Evolutionary conservation across 139 green algal species (phyloP), one percentile per base, ranked within the genome.

Genomic region (Auxenochlorella protothecoides): DNA sequence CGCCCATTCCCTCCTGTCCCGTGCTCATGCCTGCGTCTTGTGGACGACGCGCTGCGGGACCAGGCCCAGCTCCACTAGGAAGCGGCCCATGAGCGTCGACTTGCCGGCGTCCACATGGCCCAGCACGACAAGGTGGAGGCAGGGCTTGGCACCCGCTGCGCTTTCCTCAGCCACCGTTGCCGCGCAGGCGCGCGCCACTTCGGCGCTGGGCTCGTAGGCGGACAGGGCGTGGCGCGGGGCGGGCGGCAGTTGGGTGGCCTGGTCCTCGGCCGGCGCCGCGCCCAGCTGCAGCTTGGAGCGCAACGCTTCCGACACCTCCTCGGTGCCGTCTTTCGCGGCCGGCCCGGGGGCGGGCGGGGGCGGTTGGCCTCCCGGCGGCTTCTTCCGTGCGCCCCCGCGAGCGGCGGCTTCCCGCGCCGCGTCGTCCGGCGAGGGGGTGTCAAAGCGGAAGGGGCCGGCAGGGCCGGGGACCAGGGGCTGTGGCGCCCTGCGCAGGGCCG

Each of bases 101-200:
- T 99, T 99, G 61, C 94, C 94, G 0, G 93, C 91, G 72, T 98
- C 94, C 67, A 98, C 94, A 73, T 98, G 94, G 0, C 94, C 94
- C 68, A 98, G 69, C 67, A 97, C 84, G 13, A 93, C 89, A 14
- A 97, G 79, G 77, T 95, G 88, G 66, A 97, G 81, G 15, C 65
- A 65, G 0, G 73, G 59, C 67, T 71, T 77, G 62, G 62, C 73
- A 5, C 65, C 68, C 13, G 13, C 12, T 4, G 51, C 68, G 0
- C 13, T 55, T 61, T 90, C 83, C 2, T 64, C 73, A 4, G 70
- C 66, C 1, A 70, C 59, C 2, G 83, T 78, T 0, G 70, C 71
- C 4, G 71, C 77, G 53, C 79, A 83, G 9, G 71, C 79, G 14
- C 67, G 73, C 16, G 76, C 71, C 53, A 92, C 75, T 6, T 85